Base-by-base conservation (phyloP, 371 early-diverging fungal genomes). In the Haplosporangium sp. region DNA sequence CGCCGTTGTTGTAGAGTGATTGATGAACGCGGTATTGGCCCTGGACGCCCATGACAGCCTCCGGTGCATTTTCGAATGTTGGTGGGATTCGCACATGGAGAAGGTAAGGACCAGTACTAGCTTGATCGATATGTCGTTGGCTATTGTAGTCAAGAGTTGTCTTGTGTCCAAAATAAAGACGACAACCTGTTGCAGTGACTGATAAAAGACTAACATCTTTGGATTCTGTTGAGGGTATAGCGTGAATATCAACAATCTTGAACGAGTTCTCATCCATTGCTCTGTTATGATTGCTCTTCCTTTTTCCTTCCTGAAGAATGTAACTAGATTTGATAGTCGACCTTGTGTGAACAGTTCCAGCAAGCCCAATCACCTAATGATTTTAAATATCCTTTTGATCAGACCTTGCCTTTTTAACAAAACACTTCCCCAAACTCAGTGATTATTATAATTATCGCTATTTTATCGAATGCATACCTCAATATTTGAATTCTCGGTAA, bases 21-120 rank as follows among this genome's bases (percentile, higher is more conserved):
- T 87, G 83, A 72, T 93, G 93, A 27, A 94, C 63, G 20, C 77
- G 83, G n/a, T 71, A 72, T 42, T 74, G 84, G 53, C 75, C 66
- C 38, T 72, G 76, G 20, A 48, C 42, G 4, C 76, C 67, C 11
- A 72, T 59, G 59, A 73, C 53, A 44, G 57, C 85, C 67, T 42
- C 78, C 61, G 88, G 72, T 7, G 69, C 73, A 44, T 45, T 61
- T 52, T 78, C 77, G 20, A 83, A 77, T 13, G 86, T 86, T 1
- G 92, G 91, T 20, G 95, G 93, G 45, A 92, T 67, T 17, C 94
- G 90, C 19, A 95, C 92, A 60, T 92, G 92, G 9, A 91, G 84
- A 1, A 96, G 76, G 59, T 91, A 90, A 13, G 95, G 85, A 13
- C 85, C 84, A 72, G 87, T 4, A 90, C 91, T 56, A 70, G 64